Conservation (phyloP, 164 flowering plant genomes). For the Cinnamomum micranthum region DNA sequence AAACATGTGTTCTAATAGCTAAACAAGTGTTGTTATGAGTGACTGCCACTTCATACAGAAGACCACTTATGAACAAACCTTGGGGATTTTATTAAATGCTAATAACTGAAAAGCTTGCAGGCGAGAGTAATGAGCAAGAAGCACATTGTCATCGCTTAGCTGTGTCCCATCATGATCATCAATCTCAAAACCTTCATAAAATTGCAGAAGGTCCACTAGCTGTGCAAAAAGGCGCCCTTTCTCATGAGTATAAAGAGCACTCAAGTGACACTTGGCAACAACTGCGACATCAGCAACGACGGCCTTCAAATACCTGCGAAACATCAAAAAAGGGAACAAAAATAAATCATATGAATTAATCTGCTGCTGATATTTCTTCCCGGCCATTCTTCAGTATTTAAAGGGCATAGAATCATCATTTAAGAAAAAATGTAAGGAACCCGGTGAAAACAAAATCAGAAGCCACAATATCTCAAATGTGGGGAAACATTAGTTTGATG, state of each 20-base stretch:
- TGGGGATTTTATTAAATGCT: conserved; percentile 84
- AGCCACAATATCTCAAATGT: not conserved
- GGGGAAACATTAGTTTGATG: not conserved
- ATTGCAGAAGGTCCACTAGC: conserved; percentile 88
- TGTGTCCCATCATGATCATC: conserved; percentile 86
- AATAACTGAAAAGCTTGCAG: conserved; percentile 86
- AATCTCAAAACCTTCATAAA: conserved; percentile 93
- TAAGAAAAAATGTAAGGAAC: not conserved
- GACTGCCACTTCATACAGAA: not conserved
- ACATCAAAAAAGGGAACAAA: not conserved
- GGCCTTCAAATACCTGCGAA: conserved; percentile 69
- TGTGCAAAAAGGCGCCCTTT: conserved; percentile 92
- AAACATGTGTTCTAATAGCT: not conserved
- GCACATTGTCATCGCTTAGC: conserved; percentile 84
- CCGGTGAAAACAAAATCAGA: not conserved
- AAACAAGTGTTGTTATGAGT: not conserved
- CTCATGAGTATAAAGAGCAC: conserved; percentile 79
- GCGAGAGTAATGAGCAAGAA: conserved; percentile 79
- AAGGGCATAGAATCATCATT: not conserved
- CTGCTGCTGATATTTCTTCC: not conserved
- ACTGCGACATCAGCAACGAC: conserved; percentile 92
- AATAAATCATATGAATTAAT: not conserved
- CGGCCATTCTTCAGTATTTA: not conserved
- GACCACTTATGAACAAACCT: conserved; percentile 41
- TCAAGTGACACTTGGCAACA: conserved; percentile 92